A percentile compares a stretch with the other conserved stretches of the same genome.
Evolutionary conservation across 2,329 filamentous ascomycete species (phyloP).

Genomic region (Microsporum ferrugineum): DNA sequence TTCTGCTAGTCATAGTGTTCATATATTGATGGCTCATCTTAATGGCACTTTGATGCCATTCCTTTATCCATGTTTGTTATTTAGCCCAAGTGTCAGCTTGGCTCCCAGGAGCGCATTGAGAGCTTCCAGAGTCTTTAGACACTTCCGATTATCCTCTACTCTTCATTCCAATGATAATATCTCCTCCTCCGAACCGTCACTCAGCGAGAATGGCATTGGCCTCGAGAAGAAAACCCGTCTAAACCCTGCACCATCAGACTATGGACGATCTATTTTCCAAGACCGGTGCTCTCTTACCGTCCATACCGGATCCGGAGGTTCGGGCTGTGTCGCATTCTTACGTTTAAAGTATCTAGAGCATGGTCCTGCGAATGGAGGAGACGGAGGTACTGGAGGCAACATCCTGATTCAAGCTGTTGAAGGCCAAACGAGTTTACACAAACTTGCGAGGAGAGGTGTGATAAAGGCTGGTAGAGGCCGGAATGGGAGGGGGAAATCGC

Average conservation of each 20-base stretch:
- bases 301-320: conserved; percentile 68
- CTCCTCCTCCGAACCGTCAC: conserved; percentile 1
- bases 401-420: conserved; percentile 89
- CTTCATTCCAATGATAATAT: neutral
- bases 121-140: conserved; percentile 12
- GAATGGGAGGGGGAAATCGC: conserved; percentile 38
- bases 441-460: conserved; percentile 66
- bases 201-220: neutral
- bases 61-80: conserved; percentile 24
- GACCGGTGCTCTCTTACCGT: conserved; percentile 73
- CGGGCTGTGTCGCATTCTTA: conserved; percentile 88
- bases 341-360: conserved; percentile 82
- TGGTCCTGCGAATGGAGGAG: conserved; percentile 86
- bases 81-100: conserved; percentile 5
- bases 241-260: conserved; percentile 75
- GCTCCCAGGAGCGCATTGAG: conserved; percentile 8
- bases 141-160: conserved; percentile 5
- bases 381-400: conserved; percentile 83
- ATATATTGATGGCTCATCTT: conserved; percentile 10
- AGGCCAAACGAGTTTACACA: conserved; percentile 86
- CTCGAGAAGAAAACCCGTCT: conserved; percentile 43
- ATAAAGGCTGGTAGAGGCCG: conserved; percentile 36
- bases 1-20: neutral
- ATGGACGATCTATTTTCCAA: conserved; percentile 68
- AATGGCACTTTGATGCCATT: conserved; percentile 23